Base-by-base conservation (phyloP, 106 monocot genomes). In the Dendrobium catenatum region DNA sequence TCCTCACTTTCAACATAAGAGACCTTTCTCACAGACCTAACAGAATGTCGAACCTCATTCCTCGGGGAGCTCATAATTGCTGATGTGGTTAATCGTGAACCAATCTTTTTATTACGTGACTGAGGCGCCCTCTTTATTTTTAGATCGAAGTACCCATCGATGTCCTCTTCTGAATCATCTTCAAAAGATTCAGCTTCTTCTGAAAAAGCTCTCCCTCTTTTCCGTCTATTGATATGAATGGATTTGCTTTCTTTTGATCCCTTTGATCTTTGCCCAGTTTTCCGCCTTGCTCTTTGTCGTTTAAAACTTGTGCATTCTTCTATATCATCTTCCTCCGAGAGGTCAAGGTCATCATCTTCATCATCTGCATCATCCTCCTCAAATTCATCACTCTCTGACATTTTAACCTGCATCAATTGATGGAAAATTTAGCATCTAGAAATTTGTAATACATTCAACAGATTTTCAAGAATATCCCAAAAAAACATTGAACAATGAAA, bases 1-100 rank as follows among this genome's bases (percentile, higher is more conserved):
- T 95, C 99, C 68, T 99, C 99, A 77, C 99, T 99, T 86, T 99
- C 99, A 83, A 89, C 93, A 81, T 99, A 99, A 10, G 95, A 99
- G 72, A 99, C 90, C 82, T 99, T 99, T 86, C 85, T 93, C 54
- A 91, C 88, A 10, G 91, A 83, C 78, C 99, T 95, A 43, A 87
- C 87, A 55, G 95, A 99, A 37, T 90, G 93, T 42, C 95, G 91
- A 55, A 93, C 56, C 78, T 90, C 99, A 84, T 78, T 90, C 49
- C 42, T 78, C 51, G 82, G 79, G 40, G 82, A 87, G 81, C 67
- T 81, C n/a, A 66, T 31, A 85, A 78, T 88, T 55, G 78, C 64
- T 68, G 64, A 48, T 55, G 17, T 75, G n/a, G 78, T 24, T 75
- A 85, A 79, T 44, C 33, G 68, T 29, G 48, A 78, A 49, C 29